Evolutionary conservation across 257 asterid species (phyloP), one percentile per base, ranked within the genome.

Genomic region (Penstemon davidsonii): DNA sequence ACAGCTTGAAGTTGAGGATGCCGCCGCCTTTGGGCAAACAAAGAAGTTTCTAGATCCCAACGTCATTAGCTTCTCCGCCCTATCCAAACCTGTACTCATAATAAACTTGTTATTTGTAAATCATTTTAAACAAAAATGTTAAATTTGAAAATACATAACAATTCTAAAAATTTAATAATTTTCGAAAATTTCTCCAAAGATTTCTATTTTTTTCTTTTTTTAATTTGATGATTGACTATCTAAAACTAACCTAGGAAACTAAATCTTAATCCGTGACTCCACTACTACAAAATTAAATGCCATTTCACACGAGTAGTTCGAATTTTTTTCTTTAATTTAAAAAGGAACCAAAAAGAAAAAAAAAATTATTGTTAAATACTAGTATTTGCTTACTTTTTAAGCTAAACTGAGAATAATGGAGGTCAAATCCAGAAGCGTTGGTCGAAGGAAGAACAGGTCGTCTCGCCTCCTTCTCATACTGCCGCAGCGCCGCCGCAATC

Each of bases 331-430:
- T 15, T 15, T 15, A 15, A 15, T 15, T 15, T 15, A 15, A 15
- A 15, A 15, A 15, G 18, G n/a, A n/a, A n/a, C n/a, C n/a, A n/a
- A n/a, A n/a, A n/a, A n/a, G n/a, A n/a, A n/a, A n/a, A 15, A 55
- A 19, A n/a, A 55, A 25, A 3, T 25, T 55, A 8, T 19, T 15
- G 11, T 7, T 9, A 5, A 19, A 6, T 5, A 7, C 3, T 1
- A 13, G 8, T 49, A 47, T 2, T 8, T 3, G 53, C 90, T 80
- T 81, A 89, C 98, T 84, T 73, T 89, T 96, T 62, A 92, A 73
- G 80, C 98, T 84, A 75, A 92, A 92, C 62, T 92, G 98, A 3
- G 98, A 89, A 78, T 92, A 92, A 77, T 92, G 98, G 71, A 92
- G 96, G 68, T 81, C 95, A 67, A 79, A 89, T 13, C 73, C 84